Evolutionary conservation across 441 rosid species (phyloP).

Genomic region (Populus hybrid): DNA sequence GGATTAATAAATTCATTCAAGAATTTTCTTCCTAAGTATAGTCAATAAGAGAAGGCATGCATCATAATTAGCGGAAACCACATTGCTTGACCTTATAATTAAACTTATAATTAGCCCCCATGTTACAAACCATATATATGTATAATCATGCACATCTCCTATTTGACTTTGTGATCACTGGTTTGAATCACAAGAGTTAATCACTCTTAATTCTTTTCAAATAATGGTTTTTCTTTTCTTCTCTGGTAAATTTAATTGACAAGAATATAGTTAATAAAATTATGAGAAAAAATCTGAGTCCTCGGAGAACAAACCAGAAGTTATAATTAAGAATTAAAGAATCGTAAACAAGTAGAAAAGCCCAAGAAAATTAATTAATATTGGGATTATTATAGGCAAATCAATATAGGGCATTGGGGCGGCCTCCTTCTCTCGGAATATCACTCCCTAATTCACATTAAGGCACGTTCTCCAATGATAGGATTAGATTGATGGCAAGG

Average conservation of each 20-base stretch:
- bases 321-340: background rate
- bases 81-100: conserved; percentile 1
- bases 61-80: conserved; percentile 18
- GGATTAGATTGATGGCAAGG: conserved; percentile 26
- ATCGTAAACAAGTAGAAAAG: background rate
- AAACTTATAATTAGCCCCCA: background rate
- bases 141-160: background rate
- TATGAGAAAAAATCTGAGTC: background rate
- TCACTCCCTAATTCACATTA: background rate
- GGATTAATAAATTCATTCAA: conserved; percentile 16
- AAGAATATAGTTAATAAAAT: background rate
- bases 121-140: background rate
- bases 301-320: background rate
- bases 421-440: background rate
- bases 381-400: too few species aligned
- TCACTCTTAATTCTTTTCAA: background rate
- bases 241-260: background rate
- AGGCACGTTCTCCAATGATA: conserved; percentile 11
- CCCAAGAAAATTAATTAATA: background rate
- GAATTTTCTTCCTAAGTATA: background rate
- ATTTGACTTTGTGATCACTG: conserved; percentile 33
- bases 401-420: conserved; percentile 5
- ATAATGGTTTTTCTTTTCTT: background rate
- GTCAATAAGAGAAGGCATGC: conserved; percentile 3
- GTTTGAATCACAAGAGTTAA: conserved; percentile 22